Evolutionary conservation across 2,329 filamentous ascomycete species (phyloP).

Genomic region (Hymenoscyphus salicellus): DNA sequence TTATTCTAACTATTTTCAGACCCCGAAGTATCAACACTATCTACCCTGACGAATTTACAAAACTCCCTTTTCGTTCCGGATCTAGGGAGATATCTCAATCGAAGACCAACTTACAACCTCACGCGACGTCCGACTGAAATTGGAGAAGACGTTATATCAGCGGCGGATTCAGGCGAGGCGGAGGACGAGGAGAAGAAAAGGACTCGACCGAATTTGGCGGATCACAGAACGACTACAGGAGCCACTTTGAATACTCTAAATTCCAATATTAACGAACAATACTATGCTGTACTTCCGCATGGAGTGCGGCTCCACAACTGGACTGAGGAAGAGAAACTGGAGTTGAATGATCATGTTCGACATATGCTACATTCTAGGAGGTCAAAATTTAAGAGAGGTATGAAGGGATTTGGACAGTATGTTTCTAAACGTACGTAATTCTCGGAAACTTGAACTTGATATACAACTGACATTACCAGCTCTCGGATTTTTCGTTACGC

Average conservation of each 20-base stretch:
- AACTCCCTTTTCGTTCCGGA: conserved; percentile 86
- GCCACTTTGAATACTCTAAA: conserved; percentile 55
- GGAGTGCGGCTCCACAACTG: conserved; percentile 70
- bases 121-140: conserved; percentile 46
- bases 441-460: conserved; percentile 5
- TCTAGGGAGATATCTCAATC: conserved; percentile 71
- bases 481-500: conserved; percentile 76
- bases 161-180: conserved; percentile 10
- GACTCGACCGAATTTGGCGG: conserved; percentile 19
- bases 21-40: conserved; percentile 65
- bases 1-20: conserved; percentile 23
- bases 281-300: conserved; percentile 77
- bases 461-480: conserved; percentile 42
- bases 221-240: conserved; percentile 24
- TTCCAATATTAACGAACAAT: conserved; percentile 64
- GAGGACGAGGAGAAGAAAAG: conserved; percentile 15
- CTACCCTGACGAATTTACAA: conserved; percentile 83
- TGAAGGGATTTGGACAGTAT: conserved; percentile 81
- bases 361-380: conserved; percentile 83
- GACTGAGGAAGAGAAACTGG: conserved; percentile 68
- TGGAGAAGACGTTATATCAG: conserved; percentile 23
- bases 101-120: conserved; percentile 74
- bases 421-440: conserved; percentile 61
- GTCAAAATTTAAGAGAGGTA: conserved; percentile 72
- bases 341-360: conserved; percentile 78